Conservation (phyloP, 2,329 filamentous ascomycete species). For the Amphichorda felina region DNA sequence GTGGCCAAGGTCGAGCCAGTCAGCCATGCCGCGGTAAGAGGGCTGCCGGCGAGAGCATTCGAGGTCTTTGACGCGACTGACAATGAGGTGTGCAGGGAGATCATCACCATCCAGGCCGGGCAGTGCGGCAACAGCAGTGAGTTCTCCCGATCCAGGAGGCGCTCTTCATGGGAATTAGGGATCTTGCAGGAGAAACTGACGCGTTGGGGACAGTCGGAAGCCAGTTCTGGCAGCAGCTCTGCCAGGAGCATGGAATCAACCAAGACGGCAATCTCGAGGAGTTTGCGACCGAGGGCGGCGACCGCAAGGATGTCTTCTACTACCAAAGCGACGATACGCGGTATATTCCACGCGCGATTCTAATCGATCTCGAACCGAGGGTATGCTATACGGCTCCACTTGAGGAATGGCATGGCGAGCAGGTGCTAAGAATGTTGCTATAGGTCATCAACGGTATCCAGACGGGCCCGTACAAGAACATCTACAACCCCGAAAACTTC, state of each 20-base stretch:
- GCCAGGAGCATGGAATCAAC: slow-evolving; percentile 94
- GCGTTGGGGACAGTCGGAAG: slow-evolving; percentile 59
- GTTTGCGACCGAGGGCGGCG: slow-evolving; percentile 93
- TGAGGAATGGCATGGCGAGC: background rate
- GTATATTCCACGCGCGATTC: slow-evolving; percentile 92
- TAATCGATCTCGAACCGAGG: slow-evolving; percentile 88
- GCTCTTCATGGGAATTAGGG: background rate
- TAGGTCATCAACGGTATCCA: slow-evolving; percentile 85
- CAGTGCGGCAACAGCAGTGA: slow-evolving; percentile 98
- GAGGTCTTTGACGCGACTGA: no score
- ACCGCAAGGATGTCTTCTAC: slow-evolving; percentile 98
- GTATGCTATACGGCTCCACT: slow-evolving; percentile 30
- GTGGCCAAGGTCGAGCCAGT: background rate
- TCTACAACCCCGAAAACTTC: slow-evolving; percentile 99
- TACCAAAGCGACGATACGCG: slow-evolving; percentile 98
- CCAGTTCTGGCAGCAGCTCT: slow-evolving; percentile 98
- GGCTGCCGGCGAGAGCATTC: background rate
- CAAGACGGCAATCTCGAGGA: slow-evolving; percentile 95
- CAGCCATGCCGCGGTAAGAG: slow-evolving; percentile 6
- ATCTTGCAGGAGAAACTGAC: background rate
- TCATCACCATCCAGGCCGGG: slow-evolving; percentile 97
- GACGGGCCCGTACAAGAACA: slow-evolving; percentile 89
- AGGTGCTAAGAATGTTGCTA: background rate
- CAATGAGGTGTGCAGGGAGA: slow-evolving; percentile 54
- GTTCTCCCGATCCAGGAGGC: slow-evolving; percentile 22